Conservation (phyloP, 192 early-diverging fungal genomes). For the Gryganskiella cystojenkinii region DNA sequence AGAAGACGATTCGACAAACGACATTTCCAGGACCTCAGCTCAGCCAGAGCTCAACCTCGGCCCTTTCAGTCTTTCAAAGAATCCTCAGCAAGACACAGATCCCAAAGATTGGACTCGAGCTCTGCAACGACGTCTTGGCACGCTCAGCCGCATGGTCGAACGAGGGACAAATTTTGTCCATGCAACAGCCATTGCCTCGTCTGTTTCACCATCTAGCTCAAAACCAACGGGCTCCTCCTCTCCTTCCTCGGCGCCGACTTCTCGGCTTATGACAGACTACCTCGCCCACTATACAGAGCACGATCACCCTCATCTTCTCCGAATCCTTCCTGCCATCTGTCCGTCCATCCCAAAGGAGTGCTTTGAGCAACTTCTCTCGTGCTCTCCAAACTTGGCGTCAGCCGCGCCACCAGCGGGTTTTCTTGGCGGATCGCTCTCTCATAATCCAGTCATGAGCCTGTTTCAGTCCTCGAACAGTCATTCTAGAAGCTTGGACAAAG, state of each 20-base stretch:
- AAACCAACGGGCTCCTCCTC: too few relatives aligned
- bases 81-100: background rate
- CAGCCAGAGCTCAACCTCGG: constrained; percentile 19
- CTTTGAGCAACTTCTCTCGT: constrained; percentile 20
- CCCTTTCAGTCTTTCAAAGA: constrained; percentile 10
- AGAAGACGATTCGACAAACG: background rate
- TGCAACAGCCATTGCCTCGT: background rate
- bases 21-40: background rate
- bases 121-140: constrained; percentile 9
- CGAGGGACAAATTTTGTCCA: background rate
- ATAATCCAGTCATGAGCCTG: constrained; percentile 12
- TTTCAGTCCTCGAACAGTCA: constrained; percentile 24
- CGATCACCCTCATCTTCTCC: constrained; percentile 19
- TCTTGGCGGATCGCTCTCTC: background rate
- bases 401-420: background rate
- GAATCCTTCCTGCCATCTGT: constrained; percentile 21
- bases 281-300: constrained; percentile 31
- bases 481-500: constrained; percentile 10
- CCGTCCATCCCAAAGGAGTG: constrained; percentile 20
- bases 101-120: constrained; percentile 16
- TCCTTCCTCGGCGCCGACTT: too few relatives aligned
- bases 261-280: constrained; percentile 35
- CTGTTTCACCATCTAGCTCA: background rate
- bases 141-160: background rate
- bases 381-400: background rate